These are phyloP conservation scores for Lasiosphaeria hispida DNA, from an alignment of 495 filamentous ascomycete species.

Conservation along the genomic window DNA sequence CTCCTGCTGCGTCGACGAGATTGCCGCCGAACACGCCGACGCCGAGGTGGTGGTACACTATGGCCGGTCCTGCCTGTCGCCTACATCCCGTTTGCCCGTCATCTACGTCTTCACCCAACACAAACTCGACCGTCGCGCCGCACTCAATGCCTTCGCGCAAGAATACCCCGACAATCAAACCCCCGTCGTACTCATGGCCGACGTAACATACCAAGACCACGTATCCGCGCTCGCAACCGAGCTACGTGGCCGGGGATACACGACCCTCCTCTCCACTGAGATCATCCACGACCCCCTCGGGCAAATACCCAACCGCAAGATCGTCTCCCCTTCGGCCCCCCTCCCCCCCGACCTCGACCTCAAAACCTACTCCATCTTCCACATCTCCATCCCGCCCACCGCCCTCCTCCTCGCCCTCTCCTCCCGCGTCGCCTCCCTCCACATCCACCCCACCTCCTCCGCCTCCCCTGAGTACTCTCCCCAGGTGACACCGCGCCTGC, in stretches of 20 bases:
- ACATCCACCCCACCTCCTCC: slow-evolving; percentile 66
- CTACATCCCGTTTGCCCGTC: slow-evolving; percentile 83
- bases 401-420: slow-evolving; percentile 83
- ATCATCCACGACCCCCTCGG: slow-evolving; percentile 78
- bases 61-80: slow-evolving; percentile 86
- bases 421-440: slow-evolving; percentile 72
- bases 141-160: slow-evolving; percentile 61
- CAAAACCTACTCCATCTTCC: slow-evolving; percentile 75
- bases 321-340: slow-evolving; percentile 29
- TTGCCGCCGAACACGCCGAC: slow-evolving; percentile 90
- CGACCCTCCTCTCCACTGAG: slow-evolving; percentile 62
- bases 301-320: slow-evolving; percentile 77
- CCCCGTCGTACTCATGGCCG: slow-evolving; percentile 81
- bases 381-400: slow-evolving; percentile 81
- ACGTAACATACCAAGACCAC: slow-evolving; percentile 80
- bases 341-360: slow-evolving; percentile 44
- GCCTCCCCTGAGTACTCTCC: slow-evolving; percentile 44
- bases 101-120: slow-evolving; percentile 87
- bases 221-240: slow-evolving; percentile 50
- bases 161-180: slow-evolving; percentile 61
- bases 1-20: slow-evolving; percentile 94
- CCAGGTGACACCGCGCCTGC: slow-evolving; percentile 43
- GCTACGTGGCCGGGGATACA: slow-evolving; percentile 63
- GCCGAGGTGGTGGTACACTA: slow-evolving; percentile 95
- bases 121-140: slow-evolving; percentile 54